Evolutionary conservation across 306 rosid genomes (phyloP).

Genomic region (Trifolium subterraneum): DNA sequence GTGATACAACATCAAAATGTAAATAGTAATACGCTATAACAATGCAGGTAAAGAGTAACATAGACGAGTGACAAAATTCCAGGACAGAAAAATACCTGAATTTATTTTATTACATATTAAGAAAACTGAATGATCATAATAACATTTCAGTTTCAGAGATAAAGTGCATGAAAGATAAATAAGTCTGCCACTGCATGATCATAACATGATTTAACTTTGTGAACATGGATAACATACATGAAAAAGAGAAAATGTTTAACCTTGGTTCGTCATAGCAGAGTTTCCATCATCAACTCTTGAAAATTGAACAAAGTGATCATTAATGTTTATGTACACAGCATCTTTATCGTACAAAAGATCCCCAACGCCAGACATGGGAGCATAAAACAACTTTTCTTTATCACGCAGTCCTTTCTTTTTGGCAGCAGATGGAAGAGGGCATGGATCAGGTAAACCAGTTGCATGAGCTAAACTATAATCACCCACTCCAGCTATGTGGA

Average conservation of each 20-base stretch:
- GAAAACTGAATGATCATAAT: constrained; percentile 26
- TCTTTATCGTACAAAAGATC: constrained; percentile 95
- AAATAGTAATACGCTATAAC: constrained; percentile 2
- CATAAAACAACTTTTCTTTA: constrained; percentile 85
- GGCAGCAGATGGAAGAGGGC: constrained; percentile 97
- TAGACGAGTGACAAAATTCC: constrained; percentile 19
- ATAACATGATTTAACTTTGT: constrained; percentile 18
- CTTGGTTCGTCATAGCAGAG: constrained; percentile 55
- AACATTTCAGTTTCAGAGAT: constrained; percentile 24
- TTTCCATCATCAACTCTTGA: constrained; percentile 69
- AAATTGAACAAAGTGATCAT: constrained; percentile 84
- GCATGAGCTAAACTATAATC: constrained; percentile 71
- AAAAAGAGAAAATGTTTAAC: constrained; percentile 45
- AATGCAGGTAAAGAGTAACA: constrained; percentile 1
- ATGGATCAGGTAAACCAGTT: constrained; percentile 82
- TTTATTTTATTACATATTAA: constrained; percentile 2
- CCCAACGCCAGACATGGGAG: constrained; percentile 98
- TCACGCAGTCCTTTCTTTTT: constrained; percentile 98
- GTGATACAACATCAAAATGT: constrained; percentile 18
- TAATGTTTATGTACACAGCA: constrained; percentile 89
- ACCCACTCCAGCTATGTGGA: constrained; percentile 95
- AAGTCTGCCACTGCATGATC: constrained; percentile 29
- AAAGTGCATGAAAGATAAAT: constrained; percentile 30
- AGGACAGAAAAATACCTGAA: constrained; percentile 17
- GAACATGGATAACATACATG: background rate